Conservation (phyloP, 805 yeast genomes). For the Maudiozyma bulderi region DNA sequence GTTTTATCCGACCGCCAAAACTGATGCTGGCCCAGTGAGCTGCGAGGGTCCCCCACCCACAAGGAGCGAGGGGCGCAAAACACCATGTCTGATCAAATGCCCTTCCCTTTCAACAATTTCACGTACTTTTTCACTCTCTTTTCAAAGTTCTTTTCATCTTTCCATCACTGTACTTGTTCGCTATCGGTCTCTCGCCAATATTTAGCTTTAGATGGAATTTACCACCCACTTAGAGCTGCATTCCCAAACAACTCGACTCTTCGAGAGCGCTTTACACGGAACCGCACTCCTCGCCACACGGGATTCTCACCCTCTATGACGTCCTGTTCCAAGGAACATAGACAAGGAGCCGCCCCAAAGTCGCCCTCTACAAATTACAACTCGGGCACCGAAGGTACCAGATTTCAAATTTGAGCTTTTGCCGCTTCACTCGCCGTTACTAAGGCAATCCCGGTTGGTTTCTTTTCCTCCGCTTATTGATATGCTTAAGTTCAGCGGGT, state of each 20-base stretch:
- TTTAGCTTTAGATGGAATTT: conserved; percentile 36
- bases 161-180: conserved; percentile 40
- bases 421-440: conserved; percentile 36
- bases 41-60: conserved; percentile 26
- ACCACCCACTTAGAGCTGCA: conserved; percentile 33
- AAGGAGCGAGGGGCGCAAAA: conserved; percentile 23
- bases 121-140: conserved; percentile 38
- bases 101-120: conserved; percentile 38
- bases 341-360: conserved; percentile 28
- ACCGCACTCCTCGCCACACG: conserved; percentile 28
- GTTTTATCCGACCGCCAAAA: conserved; percentile 30
- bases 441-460: conserved; percentile 38
- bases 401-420: conserved; percentile 36
- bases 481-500: conserved; percentile 39
- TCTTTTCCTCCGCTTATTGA: conserved; percentile 39
- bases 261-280: conserved; percentile 26
- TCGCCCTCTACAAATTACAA: conserved; percentile 33
- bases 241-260: conserved; percentile 29
- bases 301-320: conserved; percentile 37
- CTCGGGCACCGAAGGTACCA: conserved; percentile 32
- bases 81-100: conserved; percentile 33
- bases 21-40: conserved; percentile 32
- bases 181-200: conserved; percentile 41
- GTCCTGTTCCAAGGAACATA: conserved; percentile 34
- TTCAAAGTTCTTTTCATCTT: conserved; percentile 38